Evolutionary conservation across 768 basidiomycete species (phyloP), one percentile per base, ranked within the genome.

Genomic region (Nidularia sp.): DNA sequence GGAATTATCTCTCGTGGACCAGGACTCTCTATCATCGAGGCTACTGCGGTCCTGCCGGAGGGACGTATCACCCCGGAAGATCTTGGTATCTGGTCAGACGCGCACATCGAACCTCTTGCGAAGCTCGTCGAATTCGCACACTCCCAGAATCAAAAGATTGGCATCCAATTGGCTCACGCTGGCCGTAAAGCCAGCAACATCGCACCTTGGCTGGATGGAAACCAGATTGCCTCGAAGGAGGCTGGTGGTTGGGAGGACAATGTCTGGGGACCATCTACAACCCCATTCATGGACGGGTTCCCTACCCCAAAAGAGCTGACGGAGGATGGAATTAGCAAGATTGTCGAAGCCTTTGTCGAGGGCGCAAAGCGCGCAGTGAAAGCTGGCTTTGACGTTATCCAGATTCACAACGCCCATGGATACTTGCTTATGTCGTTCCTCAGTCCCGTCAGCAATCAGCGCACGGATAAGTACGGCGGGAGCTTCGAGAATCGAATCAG

Each of bases 401-500:
- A 86, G 60, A 78, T 87, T 34, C 85, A 88, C 59, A 74, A 71
- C 53, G 84, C 81, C 3, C 85, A 88, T 54, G 85, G 84, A 32
- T 85, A 84, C 62, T 65, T 86, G 13, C 51, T 85, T 3, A 70
- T 71, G 52, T 64, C 67, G n/a, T 90, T 90, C 69, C 47, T 81
- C 46, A 83, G 80, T 51, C 87, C 88, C 0, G 62, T 66, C 2
- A 69, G 74, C 53, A 88, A 88, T 90, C 18, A 18, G 18, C 18
- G 18, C 18, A 18, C 18, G 18, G 18, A 18, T 18, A 18, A 18
- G 18, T 18, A 86, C 58, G 86, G 86, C 0, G 88, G 88, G 1
- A 79, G 76, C 57, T 78, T 88, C 53, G 85, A 88, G 66, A 90
- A 88, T 60, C 75, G 88, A 18, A 77, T 71, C 13, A 72, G 87